Conservation (phyloP, 2,329 filamentous ascomycete species). For the Botrytis cinerea region DNA sequence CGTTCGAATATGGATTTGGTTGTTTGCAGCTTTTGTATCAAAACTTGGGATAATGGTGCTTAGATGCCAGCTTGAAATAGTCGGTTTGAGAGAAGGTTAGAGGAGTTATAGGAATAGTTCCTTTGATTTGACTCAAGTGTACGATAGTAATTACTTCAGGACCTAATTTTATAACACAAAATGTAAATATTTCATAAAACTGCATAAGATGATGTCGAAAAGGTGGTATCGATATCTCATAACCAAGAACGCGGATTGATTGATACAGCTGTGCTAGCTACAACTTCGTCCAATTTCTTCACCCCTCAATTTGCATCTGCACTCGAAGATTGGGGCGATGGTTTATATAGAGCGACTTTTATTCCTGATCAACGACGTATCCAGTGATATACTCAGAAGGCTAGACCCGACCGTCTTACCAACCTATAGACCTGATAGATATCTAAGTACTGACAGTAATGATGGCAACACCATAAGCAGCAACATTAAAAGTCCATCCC, state of each 20-base stretch:
- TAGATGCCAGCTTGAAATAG: neutral
- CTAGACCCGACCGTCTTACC: accelerated
- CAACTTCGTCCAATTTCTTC: neutral
- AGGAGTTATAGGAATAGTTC: neutral
- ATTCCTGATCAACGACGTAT: neutral
- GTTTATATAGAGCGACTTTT: accelerated
- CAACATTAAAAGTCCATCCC: slow-evolving; percentile 27
- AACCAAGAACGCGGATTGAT: neutral
- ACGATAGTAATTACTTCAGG: neutral
- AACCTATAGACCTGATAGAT: neutral
- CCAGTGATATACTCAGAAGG: neutral
- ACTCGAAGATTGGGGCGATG: neutral
- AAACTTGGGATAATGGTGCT: neutral
- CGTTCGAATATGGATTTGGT: neutral
- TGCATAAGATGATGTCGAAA: neutral
- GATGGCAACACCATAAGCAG: slow-evolving; percentile 27
- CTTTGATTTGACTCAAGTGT: neutral
- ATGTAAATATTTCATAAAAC: neutral
- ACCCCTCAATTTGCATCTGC: neutral
- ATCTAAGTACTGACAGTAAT: slow-evolving; percentile 23
- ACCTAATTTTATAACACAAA: neutral
- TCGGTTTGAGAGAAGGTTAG: neutral
- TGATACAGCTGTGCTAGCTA: neutral
- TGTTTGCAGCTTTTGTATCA: neutral
- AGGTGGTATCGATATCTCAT: neutral